Evolutionary conservation across 2,329 filamentous ascomycete genomes (phyloP).

Genomic region (Beauveria sp.): DNA sequence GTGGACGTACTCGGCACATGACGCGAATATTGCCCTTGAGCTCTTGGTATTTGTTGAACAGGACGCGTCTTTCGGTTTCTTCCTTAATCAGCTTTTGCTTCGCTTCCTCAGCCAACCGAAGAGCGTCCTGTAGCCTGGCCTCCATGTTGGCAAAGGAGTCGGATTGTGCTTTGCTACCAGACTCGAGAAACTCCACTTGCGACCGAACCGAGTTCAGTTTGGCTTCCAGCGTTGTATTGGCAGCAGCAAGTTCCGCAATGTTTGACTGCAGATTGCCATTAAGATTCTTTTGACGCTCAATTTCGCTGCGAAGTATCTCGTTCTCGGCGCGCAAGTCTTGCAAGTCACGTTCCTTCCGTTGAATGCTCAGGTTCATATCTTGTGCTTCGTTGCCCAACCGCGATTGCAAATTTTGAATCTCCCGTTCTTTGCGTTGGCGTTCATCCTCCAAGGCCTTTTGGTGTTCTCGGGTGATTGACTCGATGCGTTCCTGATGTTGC

Average conservation of each 20-base stretch:
- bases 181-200: slow-evolving; percentile 83
- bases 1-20: slow-evolving; percentile 89
- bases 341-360: slow-evolving; percentile 48
- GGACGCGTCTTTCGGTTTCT: slow-evolving; percentile 79
- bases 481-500: slow-evolving; percentile 60
- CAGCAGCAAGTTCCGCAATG: slow-evolving; percentile 51
- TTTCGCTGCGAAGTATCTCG: slow-evolving; percentile 39
- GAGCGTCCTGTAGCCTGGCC: slow-evolving; percentile 68
- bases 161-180: slow-evolving; percentile 81
- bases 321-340: slow-evolving; percentile 37
- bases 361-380: slow-evolving; percentile 38
- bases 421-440: slow-evolving; percentile 46
- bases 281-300: slow-evolving; percentile 56
- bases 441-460: slow-evolving; percentile 61
- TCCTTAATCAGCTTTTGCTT: slow-evolving; percentile 82
- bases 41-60: slow-evolving; percentile 97
- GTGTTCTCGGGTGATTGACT: slow-evolving; percentile 54
- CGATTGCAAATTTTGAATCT: slow-evolving; percentile 56
- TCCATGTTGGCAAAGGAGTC: slow-evolving; percentile 79
- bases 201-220: slow-evolving; percentile 69
- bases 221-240: slow-evolving; percentile 62
- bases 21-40: slow-evolving; percentile 97
- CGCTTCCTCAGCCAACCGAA: slow-evolving; percentile 59
- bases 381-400: slow-evolving; percentile 44
- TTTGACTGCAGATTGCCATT: slow-evolving; percentile 46